phyloP scores from a whole-genome alignment of 2,329 filamentous ascomycete genomes.

The Chrysoporthe austroafricana region DNA sequence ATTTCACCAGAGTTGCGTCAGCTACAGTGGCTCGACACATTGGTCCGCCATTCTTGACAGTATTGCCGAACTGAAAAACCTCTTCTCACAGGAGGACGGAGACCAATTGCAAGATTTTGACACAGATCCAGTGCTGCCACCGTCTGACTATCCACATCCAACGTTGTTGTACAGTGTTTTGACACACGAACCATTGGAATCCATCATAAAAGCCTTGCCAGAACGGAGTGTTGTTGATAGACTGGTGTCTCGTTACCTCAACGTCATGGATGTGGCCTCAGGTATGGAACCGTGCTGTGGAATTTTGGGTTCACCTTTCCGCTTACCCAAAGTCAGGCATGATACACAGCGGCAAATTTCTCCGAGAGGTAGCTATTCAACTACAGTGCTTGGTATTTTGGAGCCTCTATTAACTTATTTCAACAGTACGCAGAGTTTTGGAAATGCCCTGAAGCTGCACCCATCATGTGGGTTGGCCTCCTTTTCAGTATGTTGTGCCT shows the following conservation, averaged over 20 bases:
- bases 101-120: slow-evolving; percentile 32
- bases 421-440: slow-evolving; percentile 50
- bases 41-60: slow-evolving; percentile 47
- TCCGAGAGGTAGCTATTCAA: slow-evolving; percentile 33
- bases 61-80: slow-evolving; percentile 45
- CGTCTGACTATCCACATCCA: slow-evolving; percentile 29
- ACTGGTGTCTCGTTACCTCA: slow-evolving; percentile 43
- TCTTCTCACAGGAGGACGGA: slow-evolving; percentile 34
- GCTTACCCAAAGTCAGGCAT: slow-evolving; percentile 28
- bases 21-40: slow-evolving; percentile 43
- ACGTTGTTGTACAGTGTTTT: slow-evolving; percentile 40
- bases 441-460: slow-evolving; percentile 39
- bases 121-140: background rate
- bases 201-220: slow-evolving; percentile 42
- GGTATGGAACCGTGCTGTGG: slow-evolving; percentile 28
- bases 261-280: slow-evolving; percentile 36
- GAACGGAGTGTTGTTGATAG: slow-evolving; percentile 39
- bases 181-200: slow-evolving; percentile 33
- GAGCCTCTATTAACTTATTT: background rate
- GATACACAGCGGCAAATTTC: slow-evolving; percentile 39
- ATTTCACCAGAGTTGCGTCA: slow-evolving; percentile 30
- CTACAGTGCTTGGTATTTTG: background rate
- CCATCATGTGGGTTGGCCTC: slow-evolving; percentile 49
- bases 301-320: background rate
- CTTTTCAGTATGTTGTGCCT: slow-evolving; percentile 51